Evolutionary conservation across 495 filamentous ascomycete genomes (phyloP), one percentile per base, ranked within the genome.

Genomic region (Neurospora tetraspora): DNA sequence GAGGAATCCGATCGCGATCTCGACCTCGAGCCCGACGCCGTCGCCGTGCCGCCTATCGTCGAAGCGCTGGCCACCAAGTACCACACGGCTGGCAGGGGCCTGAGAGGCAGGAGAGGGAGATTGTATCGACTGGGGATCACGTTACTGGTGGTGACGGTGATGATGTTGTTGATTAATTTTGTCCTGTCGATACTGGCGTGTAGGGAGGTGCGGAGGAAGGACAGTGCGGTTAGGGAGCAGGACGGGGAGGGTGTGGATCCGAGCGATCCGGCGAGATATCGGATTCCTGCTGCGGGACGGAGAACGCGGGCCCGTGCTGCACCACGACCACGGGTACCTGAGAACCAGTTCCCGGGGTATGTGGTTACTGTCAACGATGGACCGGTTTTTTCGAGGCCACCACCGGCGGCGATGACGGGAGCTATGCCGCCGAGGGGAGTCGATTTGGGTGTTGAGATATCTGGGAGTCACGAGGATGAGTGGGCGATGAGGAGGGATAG

Each of bases 131-230:
- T 65, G 11, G 53, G 53, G 0, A 34, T 65, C 1, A 4, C 53
- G 0, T 5, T 65, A 11, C 6, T 65, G 6, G 53, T 65, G 14
- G 2, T 65, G 0, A 65, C 53, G 6, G 53, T 65, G 2, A 34
- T 65, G 14, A 65, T 65, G 53, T 36, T 65, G 12, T 38, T 78
- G 36, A 69, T 78, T 6, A 71, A 78, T 40, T 78, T 78, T 16
- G 39, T 76, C 0, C n/a, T 76, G 3, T 70, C 76, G 31, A 72
- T 78, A 0, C 27, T 78, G 34, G 76, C 76, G 4, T 78, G 76
- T n/a, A 69, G 69, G 37, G 70, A 75, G n/a, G 27, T 78, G 8
- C 31, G 75, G 31, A 71, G 69, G 31, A 74, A 72, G 61, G 76
- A 78, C 38, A 0, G 38, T 31, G 71, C 27, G 6, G 27, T 18